A percentile compares a stretch with the other conserved stretches of the same genome.
These are phyloP conservation scores for Chaetothyriales sp. DNA, from an alignment of 2,329 filamentous ascomycete genomes.

Conservation along the genomic window DNA sequence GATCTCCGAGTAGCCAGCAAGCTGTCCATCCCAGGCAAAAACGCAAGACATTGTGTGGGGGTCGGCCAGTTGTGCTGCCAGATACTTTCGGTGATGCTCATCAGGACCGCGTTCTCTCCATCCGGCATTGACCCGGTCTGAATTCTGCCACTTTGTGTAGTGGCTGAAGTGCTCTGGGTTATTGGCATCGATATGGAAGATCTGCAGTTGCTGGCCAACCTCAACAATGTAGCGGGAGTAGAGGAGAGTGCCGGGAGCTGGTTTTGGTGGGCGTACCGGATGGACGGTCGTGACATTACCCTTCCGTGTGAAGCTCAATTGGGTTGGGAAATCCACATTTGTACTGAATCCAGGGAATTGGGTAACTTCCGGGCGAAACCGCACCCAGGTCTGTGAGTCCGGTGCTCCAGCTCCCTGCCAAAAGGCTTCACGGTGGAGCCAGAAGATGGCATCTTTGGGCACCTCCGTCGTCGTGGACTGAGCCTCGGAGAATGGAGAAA, in stretches of 20 bases:
- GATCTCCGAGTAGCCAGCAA: too few species aligned
- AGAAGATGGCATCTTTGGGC: too few species aligned
- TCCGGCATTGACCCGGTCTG: not conserved
- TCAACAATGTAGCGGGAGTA: not conserved
- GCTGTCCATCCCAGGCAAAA: too few species aligned
- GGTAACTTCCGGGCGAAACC: too few species aligned
- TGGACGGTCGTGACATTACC: not conserved
- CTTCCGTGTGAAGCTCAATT: not conserved
- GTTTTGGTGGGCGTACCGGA: not conserved
- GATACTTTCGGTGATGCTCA: slow-evolving; percentile 16
- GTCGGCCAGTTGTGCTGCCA: too few species aligned
- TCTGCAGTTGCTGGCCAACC: not conserved
- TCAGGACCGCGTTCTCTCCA: not conserved
- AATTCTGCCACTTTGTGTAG: not conserved
- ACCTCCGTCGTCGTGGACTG: too few species aligned
- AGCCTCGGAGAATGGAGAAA: too few species aligned
- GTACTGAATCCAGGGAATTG: too few species aligned
- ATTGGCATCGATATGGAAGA: not conserved
- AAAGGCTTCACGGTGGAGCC: too few species aligned
- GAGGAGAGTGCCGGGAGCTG: not conserved
- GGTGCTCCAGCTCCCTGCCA: too few species aligned
- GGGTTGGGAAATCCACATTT: not conserved
- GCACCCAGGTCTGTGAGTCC: too few species aligned
- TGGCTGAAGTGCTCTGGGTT: not conserved
- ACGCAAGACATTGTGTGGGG: too few species aligned